These are phyloP conservation scores for Kodamaea restingae DNA, from an alignment of 805 yeast genomes.

Conservation along the genomic window DNA sequence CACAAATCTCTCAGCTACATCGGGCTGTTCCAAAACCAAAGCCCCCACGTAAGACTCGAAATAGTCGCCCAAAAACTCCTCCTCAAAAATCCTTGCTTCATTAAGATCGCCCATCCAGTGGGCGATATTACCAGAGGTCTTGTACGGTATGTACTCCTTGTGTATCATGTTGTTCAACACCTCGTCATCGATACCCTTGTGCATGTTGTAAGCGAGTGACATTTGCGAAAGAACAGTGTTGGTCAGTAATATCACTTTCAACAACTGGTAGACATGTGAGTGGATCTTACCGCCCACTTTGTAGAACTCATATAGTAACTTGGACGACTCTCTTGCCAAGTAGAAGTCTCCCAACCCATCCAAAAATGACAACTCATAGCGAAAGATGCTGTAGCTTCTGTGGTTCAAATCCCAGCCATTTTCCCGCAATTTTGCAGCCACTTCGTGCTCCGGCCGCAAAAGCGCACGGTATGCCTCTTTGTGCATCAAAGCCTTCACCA, in stretches of 20 bases:
- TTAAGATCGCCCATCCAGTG: constrained; percentile 12
- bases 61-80: constrained; percentile 40
- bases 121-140: constrained; percentile 6
- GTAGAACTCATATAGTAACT: constrained; percentile 28
- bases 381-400: constrained; percentile 20
- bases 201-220: constrained; percentile 33
- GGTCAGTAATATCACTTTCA: constrained; percentile 33
- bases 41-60: constrained; percentile 44
- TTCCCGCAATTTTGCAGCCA: constrained; percentile 18
- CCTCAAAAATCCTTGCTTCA: constrained; percentile 28
- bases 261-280: constrained; percentile 19
- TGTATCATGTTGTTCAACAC: constrained; percentile 19
- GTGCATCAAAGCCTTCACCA: constrained; percentile 35
- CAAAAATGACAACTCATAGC: constrained; percentile 34
- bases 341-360: constrained; percentile 42
- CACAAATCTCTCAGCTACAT: constrained; percentile 32
- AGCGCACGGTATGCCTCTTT: constrained; percentile 34
- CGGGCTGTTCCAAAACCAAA: constrained; percentile 34
- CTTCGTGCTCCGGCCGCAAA: constrained; percentile 23
- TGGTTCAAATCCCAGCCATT: constrained; percentile 18
- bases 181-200: constrained; percentile 30
- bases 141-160: constrained; percentile 27
- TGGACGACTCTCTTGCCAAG: constrained; percentile 35
- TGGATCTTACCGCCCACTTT: constrained; percentile 11
- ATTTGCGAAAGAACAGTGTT: constrained; percentile 35